These are phyloP conservation scores for Meyerozyma guilliermondii DNA, from an alignment of 1,139 yeast genomes.

Conservation along the genomic window DNA sequence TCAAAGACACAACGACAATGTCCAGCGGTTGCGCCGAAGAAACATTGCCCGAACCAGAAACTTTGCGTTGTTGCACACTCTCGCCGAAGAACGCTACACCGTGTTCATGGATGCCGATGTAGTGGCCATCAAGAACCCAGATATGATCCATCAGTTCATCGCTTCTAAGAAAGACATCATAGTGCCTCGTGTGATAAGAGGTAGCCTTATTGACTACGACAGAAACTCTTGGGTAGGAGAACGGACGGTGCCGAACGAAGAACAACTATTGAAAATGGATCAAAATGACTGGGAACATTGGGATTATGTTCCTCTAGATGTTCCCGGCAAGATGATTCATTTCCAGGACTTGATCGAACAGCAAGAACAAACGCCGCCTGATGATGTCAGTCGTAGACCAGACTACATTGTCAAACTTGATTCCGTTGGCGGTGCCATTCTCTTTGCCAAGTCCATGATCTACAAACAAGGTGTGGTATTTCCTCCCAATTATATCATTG, in stretches of 20 bases:
- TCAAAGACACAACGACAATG: constrained; percentile 24
- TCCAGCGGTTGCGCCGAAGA: constrained; percentile 30
- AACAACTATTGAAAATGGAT: constrained; percentile 29
- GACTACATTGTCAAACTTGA: constrained; percentile 27
- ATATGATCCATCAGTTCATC: constrained; percentile 28
- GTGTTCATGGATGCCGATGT: constrained; percentile 46
- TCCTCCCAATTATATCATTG: constrained; percentile 42
- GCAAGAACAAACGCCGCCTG: constrained; percentile 11
- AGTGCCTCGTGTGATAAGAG: constrained; percentile 34
- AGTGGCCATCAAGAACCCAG: constrained; percentile 19
- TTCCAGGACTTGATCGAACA: constrained; percentile 19
- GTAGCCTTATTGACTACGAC: constrained; percentile 30
- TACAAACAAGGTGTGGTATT: constrained; percentile 42
- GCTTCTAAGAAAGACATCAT: constrained; percentile 32
- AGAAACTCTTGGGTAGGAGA: constrained; percentile 45
- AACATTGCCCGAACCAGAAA: constrained; percentile 32
- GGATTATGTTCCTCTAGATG: constrained; percentile 37
- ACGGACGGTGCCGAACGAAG: constrained; percentile 30
- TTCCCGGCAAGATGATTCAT: constrained; percentile 25
- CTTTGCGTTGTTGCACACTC: constrained; percentile 24
- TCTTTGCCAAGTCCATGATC: constrained; percentile 36
- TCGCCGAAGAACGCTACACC: constrained; percentile 23
- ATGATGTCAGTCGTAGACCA: constrained; percentile 10
- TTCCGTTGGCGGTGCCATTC: constrained; percentile 48
- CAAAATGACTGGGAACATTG: constrained; percentile 26